A percentile compares a stretch with the other conserved stretches of the same genome.
phyloP scores from a whole-genome alignment of 441 rosid species.

The Gossypium davidsonii region DNA sequence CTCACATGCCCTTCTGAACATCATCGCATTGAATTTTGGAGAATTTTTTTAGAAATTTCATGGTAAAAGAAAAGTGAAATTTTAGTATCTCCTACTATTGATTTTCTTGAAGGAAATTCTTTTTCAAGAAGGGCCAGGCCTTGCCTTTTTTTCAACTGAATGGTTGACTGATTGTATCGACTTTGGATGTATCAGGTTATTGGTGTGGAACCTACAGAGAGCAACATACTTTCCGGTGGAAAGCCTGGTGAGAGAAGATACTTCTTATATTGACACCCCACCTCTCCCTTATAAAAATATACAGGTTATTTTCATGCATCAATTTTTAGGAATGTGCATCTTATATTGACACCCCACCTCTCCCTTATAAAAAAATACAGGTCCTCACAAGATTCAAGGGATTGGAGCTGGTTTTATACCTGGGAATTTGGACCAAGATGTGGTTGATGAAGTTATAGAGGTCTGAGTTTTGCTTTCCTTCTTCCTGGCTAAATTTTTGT shows the following conservation, averaged over 20 bases:
- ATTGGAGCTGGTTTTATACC: slow-evolving; percentile 98
- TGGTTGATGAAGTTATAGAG: slow-evolving; percentile 86
- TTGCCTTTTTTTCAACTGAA: background rate
- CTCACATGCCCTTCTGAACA: slow-evolving; percentile 3
- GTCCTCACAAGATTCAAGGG: slow-evolving; percentile 99
- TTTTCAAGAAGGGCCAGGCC: slow-evolving; percentile 14
- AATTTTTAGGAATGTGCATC: slow-evolving; percentile 3
- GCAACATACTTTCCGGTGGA: slow-evolving; percentile 93
- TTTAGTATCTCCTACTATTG: slow-evolving; percentile 1
- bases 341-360: slow-evolving; percentile 5
- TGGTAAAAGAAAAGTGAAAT: slow-evolving; percentile 9
- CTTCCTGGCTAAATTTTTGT: slow-evolving; percentile 8
- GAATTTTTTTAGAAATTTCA: background rate
- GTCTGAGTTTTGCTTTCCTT: slow-evolving; percentile 28
- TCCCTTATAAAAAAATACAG: slow-evolving; percentile 35
- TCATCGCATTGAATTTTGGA: background rate
- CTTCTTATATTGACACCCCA: background rate
- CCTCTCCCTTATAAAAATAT: background rate
- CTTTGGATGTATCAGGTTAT: slow-evolving; percentile 53
- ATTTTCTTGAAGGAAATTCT: background rate
- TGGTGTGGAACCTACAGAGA: slow-evolving; percentile 86
- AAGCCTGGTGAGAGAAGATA: slow-evolving; percentile 67
- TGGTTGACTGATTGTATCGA: slow-evolving; percentile 11
- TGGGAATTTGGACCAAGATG: slow-evolving; percentile 59
- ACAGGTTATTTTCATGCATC: background rate